A percentile compares a stretch with the other conserved stretches of the same genome.
phyloP scores from a whole-genome alignment of 2,329 filamentous ascomycete species.

The Stachybotrys elegans region DNA sequence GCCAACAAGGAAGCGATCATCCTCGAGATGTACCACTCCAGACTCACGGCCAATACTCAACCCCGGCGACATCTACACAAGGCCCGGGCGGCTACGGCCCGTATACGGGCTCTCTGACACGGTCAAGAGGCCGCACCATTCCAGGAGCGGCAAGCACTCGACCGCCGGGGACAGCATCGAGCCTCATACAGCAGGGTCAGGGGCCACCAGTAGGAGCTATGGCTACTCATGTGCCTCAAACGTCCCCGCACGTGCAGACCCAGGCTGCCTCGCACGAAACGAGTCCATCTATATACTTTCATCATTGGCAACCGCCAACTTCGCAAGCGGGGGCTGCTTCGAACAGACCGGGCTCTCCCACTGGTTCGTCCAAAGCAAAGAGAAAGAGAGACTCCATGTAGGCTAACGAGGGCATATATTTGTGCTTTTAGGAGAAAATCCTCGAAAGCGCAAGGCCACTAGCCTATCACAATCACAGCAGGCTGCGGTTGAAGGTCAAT shows the following conservation, averaged over 20 bases:
- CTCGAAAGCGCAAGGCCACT: slow-evolving; percentile 80
- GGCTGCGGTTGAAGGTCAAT: slow-evolving; percentile 20
- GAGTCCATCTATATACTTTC: slow-evolving; percentile 79
- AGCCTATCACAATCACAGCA: slow-evolving; percentile 31
- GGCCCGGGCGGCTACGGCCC: slow-evolving; percentile 34
- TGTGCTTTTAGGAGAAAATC: slow-evolving; percentile 62
- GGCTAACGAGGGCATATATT: slow-evolving; percentile 27
- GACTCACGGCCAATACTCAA: slow-evolving; percentile 35
- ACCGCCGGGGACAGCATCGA: slow-evolving; percentile 27
- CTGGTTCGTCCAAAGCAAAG: slow-evolving; percentile 62
- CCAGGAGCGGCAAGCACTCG: slow-evolving; percentile 31
- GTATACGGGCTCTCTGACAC: slow-evolving; percentile 45
- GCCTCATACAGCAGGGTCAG: slow-evolving; percentile 30
- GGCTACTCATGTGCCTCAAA: slow-evolving; percentile 33
- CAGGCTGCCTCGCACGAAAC: slow-evolving; percentile 56
- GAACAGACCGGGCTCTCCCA: slow-evolving; percentile 67
- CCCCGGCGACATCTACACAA: slow-evolving; percentile 28
- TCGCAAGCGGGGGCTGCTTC: slow-evolving; percentile 55
- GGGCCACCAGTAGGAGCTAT: slow-evolving; percentile 18
- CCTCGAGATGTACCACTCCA: slow-evolving; percentile 47
- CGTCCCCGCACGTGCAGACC: slow-evolving; percentile 43
- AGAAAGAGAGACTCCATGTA: slow-evolving; percentile 38
- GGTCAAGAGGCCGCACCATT: slow-evolving; percentile 45
- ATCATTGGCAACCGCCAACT: slow-evolving; percentile 84
- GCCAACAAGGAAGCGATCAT: slow-evolving; percentile 48